Evolutionary conservation across 1,284 basidiomycete genomes (phyloP).

Genomic region (Apiotrichum montevideense): DNA sequence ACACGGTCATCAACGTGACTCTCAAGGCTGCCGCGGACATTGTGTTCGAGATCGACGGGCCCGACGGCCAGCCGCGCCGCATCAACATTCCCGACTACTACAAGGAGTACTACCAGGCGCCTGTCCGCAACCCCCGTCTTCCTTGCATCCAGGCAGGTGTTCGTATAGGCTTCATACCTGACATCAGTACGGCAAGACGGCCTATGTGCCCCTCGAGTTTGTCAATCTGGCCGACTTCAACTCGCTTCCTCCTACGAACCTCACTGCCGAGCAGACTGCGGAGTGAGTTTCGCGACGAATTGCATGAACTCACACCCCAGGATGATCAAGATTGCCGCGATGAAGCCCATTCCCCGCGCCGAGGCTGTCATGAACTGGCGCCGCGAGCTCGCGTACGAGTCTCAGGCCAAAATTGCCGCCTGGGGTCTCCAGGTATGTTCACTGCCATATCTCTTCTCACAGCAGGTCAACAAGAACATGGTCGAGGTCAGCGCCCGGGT

Average conservation of each 20-base stretch:
- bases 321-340: conserved; percentile 45
- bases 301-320: conserved; percentile 7
- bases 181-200: conserved; percentile 33
- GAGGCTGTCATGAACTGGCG: conserved; percentile 25
- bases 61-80: conserved; percentile 22
- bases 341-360: conserved; percentile 30
- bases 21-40: conserved; percentile 27
- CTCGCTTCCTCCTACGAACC: conserved; percentile 35
- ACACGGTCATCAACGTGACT: conserved; percentile 34
- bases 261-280: conserved; percentile 32
- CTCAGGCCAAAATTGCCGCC: conserved; percentile 29
- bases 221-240: conserved; percentile 39
- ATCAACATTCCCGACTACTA: conserved; percentile 43
- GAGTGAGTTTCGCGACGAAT: conserved; percentile 23
- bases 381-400: conserved; percentile 30
- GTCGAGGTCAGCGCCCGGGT: conserved; percentile 42
- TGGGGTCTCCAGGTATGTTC: conserved; percentile 44
- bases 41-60: conserved; percentile 26
- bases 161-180: neutral
- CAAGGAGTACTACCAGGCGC: conserved; percentile 25
- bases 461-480: conserved; percentile 36
- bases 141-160: conserved; percentile 39
- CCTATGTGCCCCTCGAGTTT: conserved; percentile 40
- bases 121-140: conserved; percentile 30
- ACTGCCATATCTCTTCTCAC: neutral